Percentiles rank a stretch among this genome's conserved stretches.
Conservation (phyloP, 2,329 filamentous ascomycete genomes). For the Sclerotinia subarctica region DNA sequence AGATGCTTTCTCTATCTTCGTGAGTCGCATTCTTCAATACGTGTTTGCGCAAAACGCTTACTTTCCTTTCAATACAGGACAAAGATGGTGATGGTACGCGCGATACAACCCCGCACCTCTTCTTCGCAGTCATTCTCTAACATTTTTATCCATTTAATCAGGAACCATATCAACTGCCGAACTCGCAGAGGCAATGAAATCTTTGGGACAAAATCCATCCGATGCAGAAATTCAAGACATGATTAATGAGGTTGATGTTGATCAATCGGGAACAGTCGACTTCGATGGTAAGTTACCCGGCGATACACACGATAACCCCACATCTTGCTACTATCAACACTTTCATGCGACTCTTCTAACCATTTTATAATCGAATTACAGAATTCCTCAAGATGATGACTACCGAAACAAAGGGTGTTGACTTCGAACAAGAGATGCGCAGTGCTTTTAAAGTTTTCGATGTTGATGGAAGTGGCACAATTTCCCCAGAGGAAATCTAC, state of each 20-base stretch:
- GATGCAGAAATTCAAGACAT: constrained; percentile 22
- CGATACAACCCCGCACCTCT: constrained; percentile 18
- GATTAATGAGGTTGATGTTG: constrained; percentile 22
- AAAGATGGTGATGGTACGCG: constrained; percentile 22
- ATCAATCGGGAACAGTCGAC: constrained; percentile 22
- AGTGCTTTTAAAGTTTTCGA: constrained; percentile 66
- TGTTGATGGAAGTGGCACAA: constrained; percentile 63
- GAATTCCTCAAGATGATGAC: constrained; percentile 68
- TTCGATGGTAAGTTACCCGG: constrained; percentile 20
- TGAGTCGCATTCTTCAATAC: background rate
- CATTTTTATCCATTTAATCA: background rate
- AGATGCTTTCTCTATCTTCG: constrained; percentile 22
- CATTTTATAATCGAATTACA: constrained; percentile 32
- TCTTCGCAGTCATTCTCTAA: background rate
- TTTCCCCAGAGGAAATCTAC: constrained; percentile 59
- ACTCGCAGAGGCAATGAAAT: constrained; percentile 21
- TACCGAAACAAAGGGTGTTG: constrained; percentile 57
- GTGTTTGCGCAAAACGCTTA: background rate
- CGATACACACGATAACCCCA: constrained; percentile 3
- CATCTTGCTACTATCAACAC: background rate
- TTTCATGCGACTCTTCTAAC: constrained; percentile 10
- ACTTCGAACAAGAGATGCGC: constrained; percentile 62
- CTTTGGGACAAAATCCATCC: constrained; percentile 19
- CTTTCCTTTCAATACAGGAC: constrained; percentile 1
- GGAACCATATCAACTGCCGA: constrained; percentile 18